Percentiles rank a stretch among this genome's conserved stretches.
phyloP scores from a whole-genome alignment of 1,284 basidiomycete species.

The Waitea zeae region DNA sequence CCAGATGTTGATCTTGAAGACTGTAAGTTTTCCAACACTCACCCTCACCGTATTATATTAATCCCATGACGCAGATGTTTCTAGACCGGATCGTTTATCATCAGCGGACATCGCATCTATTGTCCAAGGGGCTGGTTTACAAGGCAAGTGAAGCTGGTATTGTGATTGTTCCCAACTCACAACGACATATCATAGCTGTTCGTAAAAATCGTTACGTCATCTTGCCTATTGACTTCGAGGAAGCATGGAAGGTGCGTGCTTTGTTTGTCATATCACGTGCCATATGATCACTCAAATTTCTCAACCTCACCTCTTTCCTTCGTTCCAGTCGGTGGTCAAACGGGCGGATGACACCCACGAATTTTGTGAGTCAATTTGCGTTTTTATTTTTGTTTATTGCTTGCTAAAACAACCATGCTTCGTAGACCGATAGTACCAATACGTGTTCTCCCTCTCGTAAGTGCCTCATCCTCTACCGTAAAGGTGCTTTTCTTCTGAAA shows the following conservation, averaged over 20 bases:
- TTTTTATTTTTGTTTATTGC: too few species aligned
- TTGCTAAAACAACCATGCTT: too few species aligned
- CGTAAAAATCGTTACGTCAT: conserved; percentile 98
- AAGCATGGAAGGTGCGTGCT: conserved; percentile 87
- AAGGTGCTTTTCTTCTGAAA: not conserved
- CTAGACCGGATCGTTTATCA: conserved; percentile 88
- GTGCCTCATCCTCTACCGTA: conserved; percentile 6
- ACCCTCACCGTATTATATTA: too few species aligned
- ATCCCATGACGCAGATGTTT: conserved; percentile 81
- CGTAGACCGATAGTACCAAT: conserved; percentile 32
- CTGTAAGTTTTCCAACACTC: conserved; percentile 39
- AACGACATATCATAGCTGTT: conserved; percentile 45
- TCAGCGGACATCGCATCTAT: conserved; percentile 94
- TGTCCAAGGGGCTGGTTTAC: conserved; percentile 93
- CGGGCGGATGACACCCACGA: conserved; percentile 86
- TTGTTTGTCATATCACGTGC: conserved; percentile 20
- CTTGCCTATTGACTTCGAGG: conserved; percentile 93
- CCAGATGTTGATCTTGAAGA: conserved; percentile 98
- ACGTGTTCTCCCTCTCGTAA: conserved; percentile 11
- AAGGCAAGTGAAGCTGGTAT: conserved; percentile 38
- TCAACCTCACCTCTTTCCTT: conserved; percentile 16
- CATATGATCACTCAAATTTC: conserved; percentile 19
- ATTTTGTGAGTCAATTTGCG: conserved; percentile 56
- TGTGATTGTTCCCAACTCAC: not conserved
- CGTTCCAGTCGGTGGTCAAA: conserved; percentile 84